Conservation (phyloP, 1,284 basidiomycete species). For the Earliella scabrosa region DNA sequence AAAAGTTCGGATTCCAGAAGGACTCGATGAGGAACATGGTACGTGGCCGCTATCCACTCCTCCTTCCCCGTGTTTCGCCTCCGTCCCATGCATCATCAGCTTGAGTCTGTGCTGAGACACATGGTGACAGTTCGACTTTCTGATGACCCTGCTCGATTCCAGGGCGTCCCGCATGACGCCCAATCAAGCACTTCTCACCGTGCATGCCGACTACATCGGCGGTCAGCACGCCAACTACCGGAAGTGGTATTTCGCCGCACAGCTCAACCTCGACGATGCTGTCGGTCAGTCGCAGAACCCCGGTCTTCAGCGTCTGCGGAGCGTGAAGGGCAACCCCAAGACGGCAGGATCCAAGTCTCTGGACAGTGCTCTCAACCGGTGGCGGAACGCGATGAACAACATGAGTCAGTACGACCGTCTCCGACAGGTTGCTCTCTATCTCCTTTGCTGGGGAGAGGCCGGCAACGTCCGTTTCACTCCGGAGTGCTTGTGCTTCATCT, state of each 20-base stretch:
- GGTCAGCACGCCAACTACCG: slow-evolving; percentile 97
- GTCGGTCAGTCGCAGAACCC: slow-evolving; percentile 96
- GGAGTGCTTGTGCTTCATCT: slow-evolving; percentile 98
- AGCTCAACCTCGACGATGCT: slow-evolving; percentile 98
- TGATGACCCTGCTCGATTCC: slow-evolving; percentile 98
- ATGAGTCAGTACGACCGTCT: slow-evolving; percentile 99
- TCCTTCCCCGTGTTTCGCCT: not conserved
- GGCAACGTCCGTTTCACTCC: slow-evolving; percentile 98
- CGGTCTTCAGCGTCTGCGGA: slow-evolving; percentile 87
- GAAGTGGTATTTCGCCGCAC: slow-evolving; percentile 99
- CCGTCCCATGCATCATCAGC: not conserved
- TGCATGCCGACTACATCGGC: slow-evolving; percentile 99
- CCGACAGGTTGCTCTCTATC: slow-evolving; percentile 93
- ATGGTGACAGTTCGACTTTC: slow-evolving; percentile 83
- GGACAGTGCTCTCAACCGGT: slow-evolving; percentile 90
- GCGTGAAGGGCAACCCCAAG: slow-evolving; percentile 71
- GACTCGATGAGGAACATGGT: slow-evolving; percentile 94
- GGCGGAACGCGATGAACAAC: slow-evolving; percentile 98
- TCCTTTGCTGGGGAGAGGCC: slow-evolving; percentile 98
- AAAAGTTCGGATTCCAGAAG: slow-evolving; percentile 99
- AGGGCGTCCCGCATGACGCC: slow-evolving; percentile 99
- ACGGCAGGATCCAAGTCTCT: slow-evolving; percentile 81
- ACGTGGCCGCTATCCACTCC: slow-evolving; percentile 34
- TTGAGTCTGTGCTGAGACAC: not conserved
- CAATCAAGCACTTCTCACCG: slow-evolving; percentile 91